Conservation (phyloP, 176 grass and related monocot species). For the Oryza meyeriana region DNA sequence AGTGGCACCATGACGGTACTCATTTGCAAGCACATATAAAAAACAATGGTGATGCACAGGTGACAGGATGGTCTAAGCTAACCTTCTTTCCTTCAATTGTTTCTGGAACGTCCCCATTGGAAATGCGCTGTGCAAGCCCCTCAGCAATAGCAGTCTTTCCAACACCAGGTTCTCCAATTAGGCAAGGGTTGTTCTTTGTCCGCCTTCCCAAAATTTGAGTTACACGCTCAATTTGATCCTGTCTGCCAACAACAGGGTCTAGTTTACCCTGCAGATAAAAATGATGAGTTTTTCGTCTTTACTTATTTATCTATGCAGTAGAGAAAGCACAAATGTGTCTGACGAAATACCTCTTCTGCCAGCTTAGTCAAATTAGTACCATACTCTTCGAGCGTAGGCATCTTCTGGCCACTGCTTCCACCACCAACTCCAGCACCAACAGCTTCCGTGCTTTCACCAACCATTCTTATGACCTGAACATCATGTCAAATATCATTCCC, state of each 20-base stretch:
- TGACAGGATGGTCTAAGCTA: slow-evolving; percentile 4
- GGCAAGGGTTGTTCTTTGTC: slow-evolving; percentile 96
- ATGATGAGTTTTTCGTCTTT: not conserved
- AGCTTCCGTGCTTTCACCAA: slow-evolving; percentile 93
- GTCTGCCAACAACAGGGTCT: slow-evolving; percentile 90
- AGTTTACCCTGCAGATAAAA: slow-evolving; percentile 78
- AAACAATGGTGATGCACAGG: not conserved
- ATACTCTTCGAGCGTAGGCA: slow-evolving; percentile 98
- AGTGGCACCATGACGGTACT: not conserved
- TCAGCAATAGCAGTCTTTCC: slow-evolving; percentile 97
- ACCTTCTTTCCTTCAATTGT: slow-evolving; percentile 99
- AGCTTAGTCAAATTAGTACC: slow-evolving; percentile 99
- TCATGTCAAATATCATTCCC: slow-evolving; percentile 9
- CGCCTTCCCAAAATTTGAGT: slow-evolving; percentile 94
- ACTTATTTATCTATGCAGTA: not conserved
- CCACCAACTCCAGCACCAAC: slow-evolving; percentile 92
- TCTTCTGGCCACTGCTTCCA: slow-evolving; percentile 88
- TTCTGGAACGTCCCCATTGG: slow-evolving; percentile 92
- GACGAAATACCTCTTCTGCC: slow-evolving; percentile 78
- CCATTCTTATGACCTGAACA: slow-evolving; percentile 94
- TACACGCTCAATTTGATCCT: slow-evolving; percentile 87
- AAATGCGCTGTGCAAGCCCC: slow-evolving; percentile 90
- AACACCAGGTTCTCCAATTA: slow-evolving; percentile 97
- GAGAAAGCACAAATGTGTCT: not conserved
- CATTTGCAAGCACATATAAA: slow-evolving; percentile 7